These are phyloP conservation scores for Metschnikowia amazonensis DNA, from an alignment of 805 yeast species.

Conservation along the genomic window DNA sequence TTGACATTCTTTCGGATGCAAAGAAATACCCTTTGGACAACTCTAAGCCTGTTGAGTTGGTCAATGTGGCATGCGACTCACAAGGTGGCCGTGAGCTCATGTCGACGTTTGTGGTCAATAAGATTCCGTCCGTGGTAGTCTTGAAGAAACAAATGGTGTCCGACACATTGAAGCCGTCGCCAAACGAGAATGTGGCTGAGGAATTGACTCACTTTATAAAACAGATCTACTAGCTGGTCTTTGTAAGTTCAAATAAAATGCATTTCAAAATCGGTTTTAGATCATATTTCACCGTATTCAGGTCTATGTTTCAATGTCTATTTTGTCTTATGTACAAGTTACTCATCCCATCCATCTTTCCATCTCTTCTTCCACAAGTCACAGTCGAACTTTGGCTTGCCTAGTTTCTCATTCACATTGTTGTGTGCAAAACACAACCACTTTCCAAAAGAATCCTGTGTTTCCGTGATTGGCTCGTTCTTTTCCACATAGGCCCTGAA, in stretches of 20 bases:
- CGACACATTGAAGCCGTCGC: conserved; percentile 26
- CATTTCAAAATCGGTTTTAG: neutral
- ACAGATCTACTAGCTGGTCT: conserved; percentile 16
- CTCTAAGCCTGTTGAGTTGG: conserved; percentile 51
- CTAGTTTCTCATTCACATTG: conserved; percentile 80
- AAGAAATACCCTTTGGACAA: conserved; percentile 27
- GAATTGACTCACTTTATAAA: conserved; percentile 32
- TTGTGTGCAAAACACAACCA: conserved; percentile 98
- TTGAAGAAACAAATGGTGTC: conserved; percentile 60
- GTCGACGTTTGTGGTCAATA: conserved; percentile 50
- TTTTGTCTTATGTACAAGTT: neutral
- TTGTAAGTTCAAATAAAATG: neutral
- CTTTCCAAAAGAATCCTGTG: conserved; percentile 74
- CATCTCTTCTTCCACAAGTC: conserved; percentile 89
- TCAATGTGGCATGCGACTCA: conserved; percentile 69
- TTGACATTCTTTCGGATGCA: conserved; percentile 29
- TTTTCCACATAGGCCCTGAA: conserved; percentile 58
- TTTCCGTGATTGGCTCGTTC: conserved; percentile 53
- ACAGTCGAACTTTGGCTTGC: conserved; percentile 85
- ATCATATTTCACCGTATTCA: neutral
- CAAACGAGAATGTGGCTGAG: conserved; percentile 22
- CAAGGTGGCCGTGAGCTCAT: conserved; percentile 57
- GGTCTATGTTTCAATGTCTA: neutral
- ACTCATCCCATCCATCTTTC: conserved; percentile 88
- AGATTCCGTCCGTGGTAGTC: conserved; percentile 65